phyloP scores from a whole-genome alignment of 495 filamentous ascomycete species.

The Aspergillus campestris region DNA sequence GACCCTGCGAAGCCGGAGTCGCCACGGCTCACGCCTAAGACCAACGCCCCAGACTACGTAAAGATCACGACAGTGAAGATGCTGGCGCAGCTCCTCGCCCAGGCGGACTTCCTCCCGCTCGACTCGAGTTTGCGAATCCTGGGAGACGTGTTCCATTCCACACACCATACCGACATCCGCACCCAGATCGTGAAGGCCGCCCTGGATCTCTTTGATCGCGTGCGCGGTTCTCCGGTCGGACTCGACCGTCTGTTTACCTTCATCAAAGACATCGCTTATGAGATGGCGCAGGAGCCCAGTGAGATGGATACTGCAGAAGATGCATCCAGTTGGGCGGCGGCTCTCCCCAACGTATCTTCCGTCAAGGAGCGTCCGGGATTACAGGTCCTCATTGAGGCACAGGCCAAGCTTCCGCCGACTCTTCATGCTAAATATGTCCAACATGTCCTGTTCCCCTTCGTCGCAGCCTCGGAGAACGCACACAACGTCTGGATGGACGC shows the following conservation, averaged over 20 bases:
- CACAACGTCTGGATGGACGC: background rate
- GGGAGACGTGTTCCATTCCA: background rate
- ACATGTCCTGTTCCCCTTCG: background rate
- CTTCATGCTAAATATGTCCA: background rate
- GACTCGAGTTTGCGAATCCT: background rate
- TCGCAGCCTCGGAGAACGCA: background rate
- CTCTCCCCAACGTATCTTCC: background rate
- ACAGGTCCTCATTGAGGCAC: background rate
- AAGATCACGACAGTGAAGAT: conserved; percentile 1
- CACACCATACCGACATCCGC: background rate
- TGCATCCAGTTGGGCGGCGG: background rate
- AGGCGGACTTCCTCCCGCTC: background rate
- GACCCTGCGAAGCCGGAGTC: too few relatives aligned
- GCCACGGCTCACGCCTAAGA: background rate
- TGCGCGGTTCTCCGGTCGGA: too few relatives aligned
- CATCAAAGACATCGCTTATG: too few relatives aligned
- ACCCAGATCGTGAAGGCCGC: too few relatives aligned
- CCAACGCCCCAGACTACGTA: background rate
- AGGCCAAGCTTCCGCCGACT: background rate
- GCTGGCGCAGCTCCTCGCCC: background rate
- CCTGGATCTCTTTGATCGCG: too few relatives aligned
- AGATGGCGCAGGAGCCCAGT: too few relatives aligned
- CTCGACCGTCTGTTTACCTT: too few relatives aligned
- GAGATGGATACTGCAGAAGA: background rate
- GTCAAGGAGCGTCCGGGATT: too few relatives aligned